These are phyloP conservation scores for Penicillium desertorum DNA, from an alignment of 495 filamentous ascomycete genomes.

Conservation along the genomic window DNA sequence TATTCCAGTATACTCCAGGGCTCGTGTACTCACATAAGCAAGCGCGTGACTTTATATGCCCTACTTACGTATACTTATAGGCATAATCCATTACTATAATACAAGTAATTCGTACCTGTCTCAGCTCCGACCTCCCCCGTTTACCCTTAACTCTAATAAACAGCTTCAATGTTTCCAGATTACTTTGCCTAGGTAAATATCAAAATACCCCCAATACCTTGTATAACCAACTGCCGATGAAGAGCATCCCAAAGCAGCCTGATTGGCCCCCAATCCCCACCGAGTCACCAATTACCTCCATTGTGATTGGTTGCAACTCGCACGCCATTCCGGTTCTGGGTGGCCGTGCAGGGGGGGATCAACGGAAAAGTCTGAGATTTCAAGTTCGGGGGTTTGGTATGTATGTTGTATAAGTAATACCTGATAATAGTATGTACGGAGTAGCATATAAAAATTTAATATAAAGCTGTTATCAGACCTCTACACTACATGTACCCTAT, in stretches of 20 bases:
- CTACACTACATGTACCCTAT: background rate
- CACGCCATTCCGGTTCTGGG: slow-evolving; percentile 27
- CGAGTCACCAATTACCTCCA: slow-evolving; percentile 17
- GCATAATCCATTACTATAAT: too few species aligned
- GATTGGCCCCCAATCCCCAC: slow-evolving; percentile 16
- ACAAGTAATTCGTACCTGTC: background rate
- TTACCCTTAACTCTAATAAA: slow-evolving; percentile 19
- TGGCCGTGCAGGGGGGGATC: slow-evolving; percentile 25
- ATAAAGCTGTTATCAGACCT: background rate
- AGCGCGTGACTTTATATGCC: background rate
- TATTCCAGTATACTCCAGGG: too few species aligned
- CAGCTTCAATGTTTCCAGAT: background rate
- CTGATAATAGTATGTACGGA: background rate
- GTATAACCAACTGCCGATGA: slow-evolving; percentile 29
- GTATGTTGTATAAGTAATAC: background rate
- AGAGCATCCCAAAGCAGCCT: slow-evolving; percentile 30
- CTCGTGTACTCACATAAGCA: background rate
- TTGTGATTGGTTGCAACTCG: slow-evolving; percentile 13
- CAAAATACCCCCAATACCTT: slow-evolving; percentile 13
- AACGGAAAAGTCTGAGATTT: slow-evolving; percentile 10
- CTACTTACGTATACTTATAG: background rate
- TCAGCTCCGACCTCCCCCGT: slow-evolving; percentile 3
- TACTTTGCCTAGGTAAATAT: background rate
- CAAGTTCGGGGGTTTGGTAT: background rate
- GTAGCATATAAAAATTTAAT: background rate